Base-by-base conservation (phyloP, 495 filamentous ascomycete genomes). In the Penicillium lagena region DNA sequence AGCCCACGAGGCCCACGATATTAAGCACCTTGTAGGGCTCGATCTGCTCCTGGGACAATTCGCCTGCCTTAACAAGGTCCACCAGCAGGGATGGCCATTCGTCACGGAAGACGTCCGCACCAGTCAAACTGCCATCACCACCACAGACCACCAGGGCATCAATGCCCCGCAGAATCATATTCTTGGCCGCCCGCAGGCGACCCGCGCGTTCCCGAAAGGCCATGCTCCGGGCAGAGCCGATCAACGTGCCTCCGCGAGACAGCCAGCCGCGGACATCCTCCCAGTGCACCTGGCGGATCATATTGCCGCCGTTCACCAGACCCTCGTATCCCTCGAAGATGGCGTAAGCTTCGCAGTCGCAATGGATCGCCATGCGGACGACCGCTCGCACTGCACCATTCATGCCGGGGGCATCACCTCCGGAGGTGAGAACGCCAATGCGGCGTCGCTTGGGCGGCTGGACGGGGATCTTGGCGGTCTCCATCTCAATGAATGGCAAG, bases 391-490 rank as follows among this genome's bases (percentile, higher is more conserved):
- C 90, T 15, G 86, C 88, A 36, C 85, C 89, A 63, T 95, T 97
- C 94, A 99, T 99, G 54, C 94, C 94, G 5, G 94, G 93, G 33
- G 91, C 89, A 73, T 99, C 94, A 54, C 94, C 94, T 51, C 94
- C 94, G 49, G 86, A 93, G 49, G 94, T 99, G 84, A 99, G 87
- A 47, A 97, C 84, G 39, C 80, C 94, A 58, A 99, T 94, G 52
- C 84, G 81, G 71, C 91, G 89, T 60, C 81, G 83, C 56, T 74
- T 77, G 37, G 70, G 51, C 9, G 66, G 68, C 9, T 66, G 44
- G 37, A 61, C 54, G 49, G 67, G 61, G 33, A 56, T 46, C 30
- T 64, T 58, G 35, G 47, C 32, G 37, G 67, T 41, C 40, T 66
- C 60, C 67, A 72, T 72, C 43, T 42, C 47, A 50, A 50, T 51